phyloP scores from a whole-genome alignment of 495 filamentous ascomycete genomes.

The Cercophora samala region DNA sequence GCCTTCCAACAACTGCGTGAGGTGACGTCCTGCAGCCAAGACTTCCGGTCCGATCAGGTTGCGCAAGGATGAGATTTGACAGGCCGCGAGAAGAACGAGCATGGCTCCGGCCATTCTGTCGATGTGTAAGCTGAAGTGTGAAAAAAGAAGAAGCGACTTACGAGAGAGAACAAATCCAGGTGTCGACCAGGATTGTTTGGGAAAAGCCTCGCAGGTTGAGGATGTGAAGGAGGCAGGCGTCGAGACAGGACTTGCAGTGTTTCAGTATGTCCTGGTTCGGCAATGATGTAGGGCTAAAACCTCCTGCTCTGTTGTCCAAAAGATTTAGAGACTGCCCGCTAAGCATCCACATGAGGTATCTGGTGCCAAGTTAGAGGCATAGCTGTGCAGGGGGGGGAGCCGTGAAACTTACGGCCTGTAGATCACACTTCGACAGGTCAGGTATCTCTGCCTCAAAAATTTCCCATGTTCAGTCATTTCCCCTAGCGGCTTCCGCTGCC shows the following conservation, averaged over 20 bases:
- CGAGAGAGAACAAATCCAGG: constrained; percentile 50
- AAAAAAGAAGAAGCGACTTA: constrained; percentile 15
- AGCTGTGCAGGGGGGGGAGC: neutral
- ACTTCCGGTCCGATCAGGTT: constrained; percentile 29
- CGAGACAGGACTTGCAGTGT: constrained; percentile 38
- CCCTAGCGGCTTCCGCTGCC: neutral
- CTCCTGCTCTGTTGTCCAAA: neutral
- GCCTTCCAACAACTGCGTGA: constrained; percentile 24
- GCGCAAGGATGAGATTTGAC: constrained; percentile 22
- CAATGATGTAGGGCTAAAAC: neutral
- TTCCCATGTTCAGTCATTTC: constrained; percentile 33
- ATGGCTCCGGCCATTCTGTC: constrained; percentile 36
- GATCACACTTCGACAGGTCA: constrained; percentile 48
- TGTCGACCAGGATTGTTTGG: constrained; percentile 46
- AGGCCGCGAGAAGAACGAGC: constrained; percentile 34
- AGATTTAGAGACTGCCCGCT: constrained; percentile 18
- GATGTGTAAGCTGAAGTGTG: neutral
- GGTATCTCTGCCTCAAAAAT: constrained; percentile 46
- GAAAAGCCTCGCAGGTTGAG: constrained; percentile 38
- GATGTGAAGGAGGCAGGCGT: constrained; percentile 43
- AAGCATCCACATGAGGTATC: constrained; percentile 42
- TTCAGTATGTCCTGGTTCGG: constrained; percentile 28
- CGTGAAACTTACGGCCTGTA: constrained; percentile 38
- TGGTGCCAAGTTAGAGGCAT: neutral
- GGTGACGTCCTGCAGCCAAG: constrained; percentile 29